A percentile compares a stretch with the other conserved stretches of the same genome.
These are phyloP conservation scores for Camelina laxa DNA, from an alignment of 345 rosid species.

Conservation along the genomic window DNA sequence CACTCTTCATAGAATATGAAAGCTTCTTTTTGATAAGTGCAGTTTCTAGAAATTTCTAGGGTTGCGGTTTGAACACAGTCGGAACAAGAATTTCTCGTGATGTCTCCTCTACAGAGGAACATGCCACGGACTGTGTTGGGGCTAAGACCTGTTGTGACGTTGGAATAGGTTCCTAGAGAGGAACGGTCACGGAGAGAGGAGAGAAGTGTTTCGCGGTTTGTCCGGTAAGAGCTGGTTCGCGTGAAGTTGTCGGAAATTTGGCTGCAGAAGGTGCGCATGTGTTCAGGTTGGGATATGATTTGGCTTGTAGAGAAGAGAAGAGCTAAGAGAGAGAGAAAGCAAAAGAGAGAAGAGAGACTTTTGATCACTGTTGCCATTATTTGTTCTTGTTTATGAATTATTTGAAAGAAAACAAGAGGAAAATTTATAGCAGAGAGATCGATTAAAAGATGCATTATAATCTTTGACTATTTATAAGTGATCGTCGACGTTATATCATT, in stretches of 20 bases:
- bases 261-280: constrained; percentile 7
- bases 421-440: background rate
- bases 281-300: constrained; percentile 17
- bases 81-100: constrained; percentile 23
- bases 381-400: constrained; percentile 4
- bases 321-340: constrained; percentile 5
- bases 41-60: background rate
- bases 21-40: constrained; percentile 37
- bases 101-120: constrained; percentile 47
- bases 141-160: constrained; percentile 7
- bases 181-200: constrained; percentile 1
- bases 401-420: background rate
- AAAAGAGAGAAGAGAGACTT: background rate
- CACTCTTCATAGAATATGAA: constrained; percentile 47
- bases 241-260: constrained; percentile 3
- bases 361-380: background rate
- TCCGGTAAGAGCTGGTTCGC: background rate
- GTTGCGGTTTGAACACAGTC: constrained; percentile 39
- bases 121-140: constrained; percentile 20
- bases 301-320: background rate
- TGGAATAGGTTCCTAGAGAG: background rate
- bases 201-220: background rate
- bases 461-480: background rate
- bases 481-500: too few relatives aligned
- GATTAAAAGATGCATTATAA: background rate